Evolutionary conservation across 257 asterid genomes (phyloP).

Genomic region (Ophiorrhiza pumila): DNA sequence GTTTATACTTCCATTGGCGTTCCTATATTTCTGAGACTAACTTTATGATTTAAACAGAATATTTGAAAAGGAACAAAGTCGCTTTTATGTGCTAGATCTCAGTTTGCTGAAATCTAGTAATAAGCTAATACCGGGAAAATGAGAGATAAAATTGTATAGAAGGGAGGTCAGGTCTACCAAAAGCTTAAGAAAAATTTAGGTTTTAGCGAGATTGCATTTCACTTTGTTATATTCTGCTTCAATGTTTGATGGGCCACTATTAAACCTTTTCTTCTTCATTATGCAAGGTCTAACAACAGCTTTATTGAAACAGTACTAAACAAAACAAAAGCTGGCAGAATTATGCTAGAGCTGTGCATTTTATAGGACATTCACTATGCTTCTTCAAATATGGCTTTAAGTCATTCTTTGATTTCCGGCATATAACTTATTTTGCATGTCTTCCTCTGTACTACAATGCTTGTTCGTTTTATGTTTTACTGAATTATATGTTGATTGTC

Average conservation of each 20-base stretch:
- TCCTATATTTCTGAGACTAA: not conserved
- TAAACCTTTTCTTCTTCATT: not conserved
- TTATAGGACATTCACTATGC: not conserved
- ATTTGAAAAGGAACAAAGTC: not conserved
- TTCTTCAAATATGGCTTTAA: not conserved
- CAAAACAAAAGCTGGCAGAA: not conserved
- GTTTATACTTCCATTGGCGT: too few relatives aligned
- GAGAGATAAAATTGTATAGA: not conserved
- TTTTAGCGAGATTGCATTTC: not conserved
- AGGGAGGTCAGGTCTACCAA: not conserved
- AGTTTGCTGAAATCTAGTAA: not conserved
- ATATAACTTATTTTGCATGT: not conserved
- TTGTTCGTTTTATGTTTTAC: not conserved
- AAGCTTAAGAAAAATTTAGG: not conserved
- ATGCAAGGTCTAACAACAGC: not conserved
- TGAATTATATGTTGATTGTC: not conserved
- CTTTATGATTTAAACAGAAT: not conserved
- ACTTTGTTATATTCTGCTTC: not conserved
- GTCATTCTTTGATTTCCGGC: not conserved
- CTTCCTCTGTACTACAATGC: not conserved
- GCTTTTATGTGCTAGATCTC: not conserved
- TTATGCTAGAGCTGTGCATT: not conserved
- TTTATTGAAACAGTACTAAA: not conserved
- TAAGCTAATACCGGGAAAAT: not conserved
- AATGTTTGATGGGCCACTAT: not conserved